Base-by-base conservation (phyloP, 306 rosid species). In the Styphnolobium japonicum region DNA sequence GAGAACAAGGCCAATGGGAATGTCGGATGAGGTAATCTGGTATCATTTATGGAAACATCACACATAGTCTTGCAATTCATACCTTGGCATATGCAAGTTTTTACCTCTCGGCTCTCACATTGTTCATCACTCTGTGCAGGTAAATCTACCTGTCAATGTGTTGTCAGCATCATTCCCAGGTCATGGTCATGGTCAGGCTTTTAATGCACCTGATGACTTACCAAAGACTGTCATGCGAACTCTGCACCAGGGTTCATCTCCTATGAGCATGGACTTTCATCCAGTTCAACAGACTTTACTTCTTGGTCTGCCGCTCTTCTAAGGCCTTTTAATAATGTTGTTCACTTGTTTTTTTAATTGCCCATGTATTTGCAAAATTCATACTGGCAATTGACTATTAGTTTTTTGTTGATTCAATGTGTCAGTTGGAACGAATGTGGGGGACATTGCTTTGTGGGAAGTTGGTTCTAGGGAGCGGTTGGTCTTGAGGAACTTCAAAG, bases 221-320 rank as follows among this genome's bases (percentile, higher is more conserved):
- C 99, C 99, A 0, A 95, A 86, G 91, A 81, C 82, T 48, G 96
- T 95, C 2, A 21, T 86, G 56, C 88, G 93, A 57, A 91, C 88
- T 68, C 87, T 95, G 72, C 91, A 91, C 68, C 99, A 93, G 88
- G 99, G 98, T 71, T 95, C 99, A 63, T 83, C 94, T 62, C 99
- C 99, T 40, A 91, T 91, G 99, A 95, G 98, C 97, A 91, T 95
- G 99, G 99, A 95, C 82, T 95, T 95, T 57, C 99, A 95, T 90
- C 99, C 99, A 51, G 70, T 76, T 71, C 97, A 95, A 84, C 98
- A 88, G 84, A 89, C 92, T 25, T 62, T 92, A 61, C 98, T 94
- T 76, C 98, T 94, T 78, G 98, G 97, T 94, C 9, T 71, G 92
- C 70, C 52, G 37, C 73, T 53, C 49, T 45, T 79, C 51, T 16